Conservation (phyloP, 2,329 filamentous ascomycete species). For the Drechslera avenae region DNA sequence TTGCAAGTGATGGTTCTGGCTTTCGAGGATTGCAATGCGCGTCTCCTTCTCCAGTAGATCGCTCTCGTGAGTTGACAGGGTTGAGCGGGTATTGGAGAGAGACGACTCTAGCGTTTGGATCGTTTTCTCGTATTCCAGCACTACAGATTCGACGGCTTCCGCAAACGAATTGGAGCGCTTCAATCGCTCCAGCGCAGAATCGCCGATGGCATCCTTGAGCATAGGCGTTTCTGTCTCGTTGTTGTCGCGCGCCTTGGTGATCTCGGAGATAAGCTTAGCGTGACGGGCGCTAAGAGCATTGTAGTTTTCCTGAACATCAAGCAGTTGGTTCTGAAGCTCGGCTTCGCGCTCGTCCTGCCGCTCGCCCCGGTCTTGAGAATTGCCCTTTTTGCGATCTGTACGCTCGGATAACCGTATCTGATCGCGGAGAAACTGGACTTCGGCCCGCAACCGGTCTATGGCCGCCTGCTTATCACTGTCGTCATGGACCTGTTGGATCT, state of each 20-base stretch:
- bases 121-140: conserved; percentile 97
- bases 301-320: conserved; percentile 95
- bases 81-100: conserved; percentile 83
- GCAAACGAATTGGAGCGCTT: conserved; percentile 96
- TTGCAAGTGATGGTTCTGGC: conserved; percentile 87
- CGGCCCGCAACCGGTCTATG: conserved; percentile 90
- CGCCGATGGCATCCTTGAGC: conserved; percentile 68
- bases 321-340: conserved; percentile 89
- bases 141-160: conserved; percentile 92
- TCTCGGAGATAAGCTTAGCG: conserved; percentile 91
- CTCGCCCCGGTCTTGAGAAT: conserved; percentile 73
- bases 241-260: conserved; percentile 81
- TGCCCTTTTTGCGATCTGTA: conserved; percentile 61
- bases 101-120: conserved; percentile 93
- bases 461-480: conserved; percentile 92
- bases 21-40: conserved; percentile 90
- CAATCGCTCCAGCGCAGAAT: conserved; percentile 82
- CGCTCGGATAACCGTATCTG: conserved; percentile 87
- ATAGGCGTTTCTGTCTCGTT: conserved; percentile 61
- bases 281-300: conserved; percentile 88
- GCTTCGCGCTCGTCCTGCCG: conserved; percentile 82
- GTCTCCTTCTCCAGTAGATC: conserved; percentile 89
- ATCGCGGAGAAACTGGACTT: conserved; percentile 90
- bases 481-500: conserved; percentile 87
- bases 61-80: conserved; percentile 83